Evolutionary conservation across 2,329 filamentous ascomycete species (phyloP).

Genomic region (Talaromyces islandicus): DNA sequence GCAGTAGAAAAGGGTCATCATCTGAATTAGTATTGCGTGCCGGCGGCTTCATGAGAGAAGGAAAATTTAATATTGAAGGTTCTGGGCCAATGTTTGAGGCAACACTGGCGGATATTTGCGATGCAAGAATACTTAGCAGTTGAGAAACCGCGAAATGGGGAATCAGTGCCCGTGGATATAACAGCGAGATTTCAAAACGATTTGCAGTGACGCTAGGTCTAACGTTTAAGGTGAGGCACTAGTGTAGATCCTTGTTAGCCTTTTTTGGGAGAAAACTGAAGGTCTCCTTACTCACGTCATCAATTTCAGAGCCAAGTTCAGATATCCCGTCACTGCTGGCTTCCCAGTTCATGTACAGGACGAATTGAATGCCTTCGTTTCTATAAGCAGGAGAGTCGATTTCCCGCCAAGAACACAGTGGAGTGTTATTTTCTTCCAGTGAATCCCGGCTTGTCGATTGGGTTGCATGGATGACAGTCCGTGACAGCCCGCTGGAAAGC

Average conservation of each 20-base stretch:
- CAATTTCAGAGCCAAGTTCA: not conserved
- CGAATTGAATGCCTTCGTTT: not conserved
- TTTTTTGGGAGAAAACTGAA: not conserved
- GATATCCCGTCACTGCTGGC: not conserved
- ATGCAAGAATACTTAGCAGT: not conserved
- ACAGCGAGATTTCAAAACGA: not conserved
- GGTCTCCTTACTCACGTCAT: not conserved
- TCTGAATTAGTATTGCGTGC: conserved; percentile 1
- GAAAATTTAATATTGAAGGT: conserved; percentile 22
- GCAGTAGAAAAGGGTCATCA: conserved; percentile 15
- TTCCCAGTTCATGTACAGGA: not conserved
- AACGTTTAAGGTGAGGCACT: not conserved
- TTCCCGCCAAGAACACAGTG: not conserved
- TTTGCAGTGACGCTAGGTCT: not conserved
- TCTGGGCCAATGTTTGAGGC: conserved; percentile 14
- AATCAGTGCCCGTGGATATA: not conserved
- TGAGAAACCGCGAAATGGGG: not conserved
- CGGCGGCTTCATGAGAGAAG: conserved; percentile 19
- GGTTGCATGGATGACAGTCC: not conserved
- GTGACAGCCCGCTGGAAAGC: not conserved
- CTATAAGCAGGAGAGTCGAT: not conserved
- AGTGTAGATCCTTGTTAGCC: not conserved
- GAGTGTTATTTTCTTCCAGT: not conserved
- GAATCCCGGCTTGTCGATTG: not conserved
- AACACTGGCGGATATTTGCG: conserved; percentile 13